Base-by-base conservation (phyloP, 2,329 filamentous ascomycete genomes). In the Anthostomella pinea region DNA sequence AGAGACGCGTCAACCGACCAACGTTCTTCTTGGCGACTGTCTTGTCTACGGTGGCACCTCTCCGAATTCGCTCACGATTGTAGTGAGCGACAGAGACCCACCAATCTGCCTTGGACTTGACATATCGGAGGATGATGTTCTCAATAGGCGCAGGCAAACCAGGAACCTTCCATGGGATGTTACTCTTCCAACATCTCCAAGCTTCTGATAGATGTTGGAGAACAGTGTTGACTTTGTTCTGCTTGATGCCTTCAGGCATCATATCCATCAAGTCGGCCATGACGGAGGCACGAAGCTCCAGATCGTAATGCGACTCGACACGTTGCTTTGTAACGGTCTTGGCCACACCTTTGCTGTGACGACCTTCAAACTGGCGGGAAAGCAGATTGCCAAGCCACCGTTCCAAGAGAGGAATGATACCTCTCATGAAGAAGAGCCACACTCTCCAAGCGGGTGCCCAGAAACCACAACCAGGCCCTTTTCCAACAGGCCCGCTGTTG, bases 161-260 rank as follows among this genome's bases (percentile, higher is more conserved):
- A 33, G 93, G 93, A 3, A 98, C 93, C 70, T 98, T 98, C 93
- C 93, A 98, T 1, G 93, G 93, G 51, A 98, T 98, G 58, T 98
- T 98, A 67, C 90, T 96, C 82, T 98, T 98, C 93, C 93, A 98
- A 70, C 93, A 98, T 68, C 93, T 80, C 93, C 93, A 98, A 10
- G 93, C 93, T 69, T 98, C 93, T 0, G 91, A 97, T 26, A 98
- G 69, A 74, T 98, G 94, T 58, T 97, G 93, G 35, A 98, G 71
- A 28, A 98, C 91, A 2, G 90, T 95, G 64, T 98, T 95, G 64
- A 98, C 89, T 69, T 98, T 98, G 71, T 93, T 98, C 62, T 98
- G 93, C 65, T 96, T 96, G 69, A 98, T 97, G 50, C 93, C 93
- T 62, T 98, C 94, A 0, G 93, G 93, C 93, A 98, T 98, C 94